phyloP scores from a whole-genome alignment of 2,329 filamentous ascomycete species.

The Coniochaeta ligniaria region DNA sequence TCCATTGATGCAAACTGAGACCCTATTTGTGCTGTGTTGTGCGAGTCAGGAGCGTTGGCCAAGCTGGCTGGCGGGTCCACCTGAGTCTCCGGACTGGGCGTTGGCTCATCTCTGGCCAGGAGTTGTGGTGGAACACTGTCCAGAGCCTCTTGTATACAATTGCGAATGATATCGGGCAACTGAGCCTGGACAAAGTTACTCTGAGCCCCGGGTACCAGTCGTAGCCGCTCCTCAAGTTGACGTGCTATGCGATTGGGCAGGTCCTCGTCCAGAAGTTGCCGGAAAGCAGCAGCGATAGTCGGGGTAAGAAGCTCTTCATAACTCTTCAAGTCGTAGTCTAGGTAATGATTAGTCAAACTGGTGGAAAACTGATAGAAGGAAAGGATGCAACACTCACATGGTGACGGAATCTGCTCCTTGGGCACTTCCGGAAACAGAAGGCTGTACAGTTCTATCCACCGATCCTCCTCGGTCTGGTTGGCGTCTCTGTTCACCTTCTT shows the following conservation, averaged over 20 bases:
- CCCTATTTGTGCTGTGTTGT: not conserved
- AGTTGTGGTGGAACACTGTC: not conserved
- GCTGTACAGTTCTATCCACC: not conserved
- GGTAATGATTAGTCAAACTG: not conserved
- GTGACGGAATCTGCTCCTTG: not conserved
- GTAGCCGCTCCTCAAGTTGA: not conserved
- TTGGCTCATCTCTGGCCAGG: not conserved
- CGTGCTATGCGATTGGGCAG: not conserved
- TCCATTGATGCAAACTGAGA: not conserved
- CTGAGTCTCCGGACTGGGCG: not conserved
- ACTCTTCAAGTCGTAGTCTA: not conserved
- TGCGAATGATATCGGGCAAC: not conserved
- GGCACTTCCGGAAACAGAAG: constrained; percentile 1
- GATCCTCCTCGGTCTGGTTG: not conserved
- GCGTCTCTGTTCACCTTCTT: not conserved
- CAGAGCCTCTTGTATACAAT: not conserved
- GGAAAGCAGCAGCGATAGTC: not conserved
- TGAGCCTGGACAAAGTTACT: not conserved
- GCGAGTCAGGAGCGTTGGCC: not conserved
- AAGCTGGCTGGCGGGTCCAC: not conserved
- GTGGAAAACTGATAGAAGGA: not conserved
- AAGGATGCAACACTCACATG: not conserved
- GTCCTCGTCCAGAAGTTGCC: not conserved
- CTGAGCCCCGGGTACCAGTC: not conserved
- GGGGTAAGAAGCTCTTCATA: not conserved